phyloP scores from a whole-genome alignment of 495 filamentous ascomycete species.

The Patellaria atrata region DNA sequence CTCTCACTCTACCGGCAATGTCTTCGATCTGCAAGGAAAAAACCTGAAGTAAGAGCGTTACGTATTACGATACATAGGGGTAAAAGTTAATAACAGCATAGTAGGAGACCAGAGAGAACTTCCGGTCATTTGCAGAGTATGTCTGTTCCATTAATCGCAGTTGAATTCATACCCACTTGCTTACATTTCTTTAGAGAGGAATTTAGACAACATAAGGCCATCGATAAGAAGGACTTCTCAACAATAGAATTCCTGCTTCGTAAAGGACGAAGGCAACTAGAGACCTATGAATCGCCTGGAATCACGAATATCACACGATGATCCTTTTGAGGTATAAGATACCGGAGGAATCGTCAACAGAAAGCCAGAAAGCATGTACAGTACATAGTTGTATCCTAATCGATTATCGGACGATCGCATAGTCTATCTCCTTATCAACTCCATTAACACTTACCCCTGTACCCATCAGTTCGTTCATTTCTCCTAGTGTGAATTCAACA shows the following conservation, averaged over 20 bases:
- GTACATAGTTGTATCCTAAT: no score
- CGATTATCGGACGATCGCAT: no score
- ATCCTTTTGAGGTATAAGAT: no score
- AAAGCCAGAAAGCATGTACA: no score
- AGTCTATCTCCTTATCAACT: no score
- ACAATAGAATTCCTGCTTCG: conserved; percentile 80
- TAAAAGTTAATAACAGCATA: conserved; percentile 11
- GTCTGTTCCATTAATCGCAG: not conserved
- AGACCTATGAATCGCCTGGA: conserved; percentile 66
- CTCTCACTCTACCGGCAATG: conserved; percentile 75
- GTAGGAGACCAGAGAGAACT: conserved; percentile 39
- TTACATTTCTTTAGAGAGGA: conserved; percentile 28
- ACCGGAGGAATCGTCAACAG: no score
- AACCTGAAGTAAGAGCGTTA: conserved; percentile 59
- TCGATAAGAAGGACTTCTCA: conserved; percentile 80
- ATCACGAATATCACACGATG: conserved; percentile 60
- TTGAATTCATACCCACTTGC: conserved; percentile 9
- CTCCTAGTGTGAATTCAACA: conserved; percentile 76
- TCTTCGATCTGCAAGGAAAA: conserved; percentile 63
- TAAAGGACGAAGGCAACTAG: conserved; percentile 72
- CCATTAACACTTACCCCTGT: conserved; percentile 5
- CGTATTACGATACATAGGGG: conserved; percentile 1
- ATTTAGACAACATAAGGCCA: conserved; percentile 52
- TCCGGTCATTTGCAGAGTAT: conserved; percentile 42
- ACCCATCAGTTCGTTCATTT: conserved; percentile 70